These are phyloP conservation scores for Aethionema arabicum DNA, from an alignment of 345 rosid species.

Conservation along the genomic window DNA sequence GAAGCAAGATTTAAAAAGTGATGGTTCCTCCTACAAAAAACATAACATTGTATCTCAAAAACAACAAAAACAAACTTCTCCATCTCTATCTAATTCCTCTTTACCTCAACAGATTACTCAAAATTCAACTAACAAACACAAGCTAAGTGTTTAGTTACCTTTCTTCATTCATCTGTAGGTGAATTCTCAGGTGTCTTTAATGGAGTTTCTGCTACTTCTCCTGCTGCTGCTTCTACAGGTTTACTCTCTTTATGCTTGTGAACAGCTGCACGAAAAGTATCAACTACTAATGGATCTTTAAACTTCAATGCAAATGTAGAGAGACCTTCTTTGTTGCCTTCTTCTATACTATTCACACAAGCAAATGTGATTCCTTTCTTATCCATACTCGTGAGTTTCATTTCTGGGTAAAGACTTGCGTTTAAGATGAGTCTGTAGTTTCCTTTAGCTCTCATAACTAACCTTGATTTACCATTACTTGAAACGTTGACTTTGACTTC, in stretches of 20 bases:
- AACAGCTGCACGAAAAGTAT: conserved; percentile 63
- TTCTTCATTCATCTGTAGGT: conserved; percentile 52
- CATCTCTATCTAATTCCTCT: conserved; percentile 15
- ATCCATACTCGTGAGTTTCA: conserved; percentile 95
- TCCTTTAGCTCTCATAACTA: conserved; percentile 90
- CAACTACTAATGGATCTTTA: conserved; percentile 63
- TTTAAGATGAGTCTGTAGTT: conserved; percentile 86
- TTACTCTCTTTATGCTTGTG: conserved; percentile 56
- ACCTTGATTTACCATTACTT: conserved; percentile 60
- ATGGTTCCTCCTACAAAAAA: neutral
- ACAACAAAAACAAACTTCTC: conserved; percentile 28
- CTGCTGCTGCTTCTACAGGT: conserved; percentile 19
- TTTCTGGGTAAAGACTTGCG: conserved; percentile 84
- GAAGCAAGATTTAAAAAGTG: too few species aligned
- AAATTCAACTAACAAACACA: conserved; percentile 23
- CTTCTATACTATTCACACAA: conserved; percentile 67
- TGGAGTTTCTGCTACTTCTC: conserved; percentile 17
- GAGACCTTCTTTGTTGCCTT: conserved; percentile 61
- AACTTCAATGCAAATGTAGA: conserved; percentile 85
- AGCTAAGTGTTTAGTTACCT: conserved; percentile 3
- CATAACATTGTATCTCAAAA: neutral
- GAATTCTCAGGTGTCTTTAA: conserved; percentile 88
- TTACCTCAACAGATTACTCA: conserved; percentile 13
- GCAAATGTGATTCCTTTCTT: conserved; percentile 91
- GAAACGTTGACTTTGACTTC: conserved; percentile 82